Evolutionary conservation across 352 stramenopile genomes (phyloP).

Genomic region (Elongisporangium undulatum): DNA sequence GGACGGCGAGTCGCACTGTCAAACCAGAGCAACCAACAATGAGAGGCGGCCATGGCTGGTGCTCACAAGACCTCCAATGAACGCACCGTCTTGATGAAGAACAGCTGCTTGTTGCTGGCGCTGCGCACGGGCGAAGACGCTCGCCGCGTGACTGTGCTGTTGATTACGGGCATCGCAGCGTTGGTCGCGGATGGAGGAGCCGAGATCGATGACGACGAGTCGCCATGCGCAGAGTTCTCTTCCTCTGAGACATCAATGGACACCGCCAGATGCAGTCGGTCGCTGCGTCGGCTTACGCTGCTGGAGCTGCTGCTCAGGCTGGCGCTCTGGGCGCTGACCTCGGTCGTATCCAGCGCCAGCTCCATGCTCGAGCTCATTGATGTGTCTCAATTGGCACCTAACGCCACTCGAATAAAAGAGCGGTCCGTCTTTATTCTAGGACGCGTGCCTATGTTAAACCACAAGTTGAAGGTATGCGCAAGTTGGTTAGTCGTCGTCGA

Average conservation of each 20-base stretch:
- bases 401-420: not conserved
- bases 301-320: not conserved
- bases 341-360: not conserved
- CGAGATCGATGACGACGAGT: not conserved
- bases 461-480: not conserved
- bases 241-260: not conserved
- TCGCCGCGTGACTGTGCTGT: not conserved
- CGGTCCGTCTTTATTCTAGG: not conserved
- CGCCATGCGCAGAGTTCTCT: not conserved
- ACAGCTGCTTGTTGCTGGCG: constrained; percentile 10
- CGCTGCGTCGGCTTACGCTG: not conserved
- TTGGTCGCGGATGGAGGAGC: not conserved
- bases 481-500: too few species aligned
- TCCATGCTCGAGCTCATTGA: not conserved
- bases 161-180: constrained; percentile 1
- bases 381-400: too few species aligned
- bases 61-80: not conserved
- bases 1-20: constrained; percentile 35
- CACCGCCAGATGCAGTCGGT: not conserved
- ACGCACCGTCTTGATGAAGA: constrained; percentile 35
- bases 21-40: constrained; percentile 5
- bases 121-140: not conserved
- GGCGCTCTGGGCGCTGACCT: not conserved
- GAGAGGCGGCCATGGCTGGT: not conserved
- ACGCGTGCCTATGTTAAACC: not conserved